Evolutionary conservation across 83 land plant genomes (phyloP), one percentile per base, ranked within the genome.

Genomic region (Picea abies): DNA sequence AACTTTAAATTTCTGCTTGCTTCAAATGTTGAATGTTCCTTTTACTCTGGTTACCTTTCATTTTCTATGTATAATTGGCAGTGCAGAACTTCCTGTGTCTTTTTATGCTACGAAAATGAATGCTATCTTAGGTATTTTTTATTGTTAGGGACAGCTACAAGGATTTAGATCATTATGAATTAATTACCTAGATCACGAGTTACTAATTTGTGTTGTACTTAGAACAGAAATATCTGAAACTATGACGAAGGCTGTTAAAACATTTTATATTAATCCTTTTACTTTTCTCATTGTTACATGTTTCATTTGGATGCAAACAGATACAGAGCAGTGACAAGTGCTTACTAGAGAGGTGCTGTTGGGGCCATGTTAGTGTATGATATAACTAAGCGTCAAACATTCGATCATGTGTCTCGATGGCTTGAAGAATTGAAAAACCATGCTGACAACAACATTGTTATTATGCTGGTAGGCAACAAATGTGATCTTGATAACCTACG

Each of bases 301-400:
- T 70, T 70, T 70, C 47, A 16, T 35, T 67, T 25, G 19, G 16
- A 37, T 35, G 47, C 19, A 63, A 77, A 23, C 88, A 90, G 92
- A 79, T 90, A 90, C 64, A 88, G 92, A 67, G 92, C 92, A 4
- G 92, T 90, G 6, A 90, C 92, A 62, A 90, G 92, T 80, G 92
- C 92, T 41, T 90, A 90, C 56, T 90, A 90, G 81, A 76, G 92
- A 39, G 92, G 92, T 69, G 92, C 92, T 83, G 86, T 90, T 62
- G 91, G 91, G n/a, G 90, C 90, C 79, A 81, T 89, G 86, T 79
- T 89, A 75, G 90, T 89, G 12, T 89, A 89, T 62, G 88, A 88
- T 79, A 90, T 90, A 49, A 90, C 88, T 15, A 90, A 88, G 63
- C 90, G 90, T 69, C 92, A 88, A 65, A 88, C 82, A 60, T 90